Percentiles rank a stretch among this genome's conserved stretches.
Evolutionary conservation across 1,284 basidiomycete species (phyloP).

Genomic region (Heterobasidion occidentale): DNA sequence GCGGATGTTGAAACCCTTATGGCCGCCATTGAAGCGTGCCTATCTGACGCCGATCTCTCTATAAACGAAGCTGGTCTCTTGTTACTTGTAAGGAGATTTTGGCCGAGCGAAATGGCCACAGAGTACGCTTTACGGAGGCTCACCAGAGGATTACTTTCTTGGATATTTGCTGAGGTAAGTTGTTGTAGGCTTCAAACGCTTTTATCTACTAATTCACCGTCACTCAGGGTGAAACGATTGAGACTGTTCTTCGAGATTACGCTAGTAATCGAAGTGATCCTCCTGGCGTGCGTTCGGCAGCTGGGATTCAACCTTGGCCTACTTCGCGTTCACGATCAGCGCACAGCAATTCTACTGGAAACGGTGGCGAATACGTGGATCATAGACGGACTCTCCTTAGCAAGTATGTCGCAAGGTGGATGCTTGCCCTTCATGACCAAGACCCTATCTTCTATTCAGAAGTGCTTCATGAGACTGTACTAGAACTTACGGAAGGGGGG

Average conservation of each 20-base stretch:
- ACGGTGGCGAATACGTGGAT: conserved; percentile 59
- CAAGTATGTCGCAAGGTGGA: conserved; percentile 55
- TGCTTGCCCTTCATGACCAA: conserved; percentile 54
- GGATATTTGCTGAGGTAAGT: conserved; percentile 61
- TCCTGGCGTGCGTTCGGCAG: conserved; percentile 53
- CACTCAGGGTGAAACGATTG: conserved; percentile 51
- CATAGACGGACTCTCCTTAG: conserved; percentile 39
- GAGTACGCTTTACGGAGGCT: conserved; percentile 55
- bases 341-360: conserved; percentile 39
- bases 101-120: conserved; percentile 66
- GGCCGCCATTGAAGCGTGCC: conserved; percentile 60
- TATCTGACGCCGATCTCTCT: conserved; percentile 63
- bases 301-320: conserved; percentile 43
- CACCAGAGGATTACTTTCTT: conserved; percentile 42
- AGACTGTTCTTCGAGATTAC: conserved; percentile 56
- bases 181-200: background rate
- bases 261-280: conserved; percentile 42
- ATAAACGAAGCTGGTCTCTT: conserved; percentile 68
- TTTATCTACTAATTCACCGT: background rate
- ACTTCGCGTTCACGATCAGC: conserved; percentile 26
- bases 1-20: conserved; percentile 66
- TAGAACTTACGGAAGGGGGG: conserved; percentile 38
- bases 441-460: conserved; percentile 40
- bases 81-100: conserved; percentile 55
- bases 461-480: conserved; percentile 41